Evolutionary conservation across 2,329 filamentous ascomycete species (phyloP).

Genomic region (Cercospora sp.): DNA sequence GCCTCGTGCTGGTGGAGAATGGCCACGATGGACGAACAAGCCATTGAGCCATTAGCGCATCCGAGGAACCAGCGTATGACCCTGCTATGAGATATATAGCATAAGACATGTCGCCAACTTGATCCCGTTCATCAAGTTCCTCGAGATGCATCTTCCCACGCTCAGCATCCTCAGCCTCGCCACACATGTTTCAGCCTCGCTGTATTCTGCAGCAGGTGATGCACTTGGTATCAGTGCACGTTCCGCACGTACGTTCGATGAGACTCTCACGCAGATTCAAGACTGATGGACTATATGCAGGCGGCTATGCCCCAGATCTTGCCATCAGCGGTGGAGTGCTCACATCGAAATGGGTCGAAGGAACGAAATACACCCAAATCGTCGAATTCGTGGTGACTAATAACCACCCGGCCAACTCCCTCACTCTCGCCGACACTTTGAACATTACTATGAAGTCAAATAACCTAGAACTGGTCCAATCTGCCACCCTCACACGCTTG

Average conservation of each 20-base stretch:
- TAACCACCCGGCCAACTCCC: not conserved
- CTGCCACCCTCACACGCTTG: not conserved
- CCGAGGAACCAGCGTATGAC: not conserved
- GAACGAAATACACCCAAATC: not conserved
- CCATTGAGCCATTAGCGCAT: not conserved
- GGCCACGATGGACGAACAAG: not conserved
- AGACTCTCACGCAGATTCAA: not conserved
- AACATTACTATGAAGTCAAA: not conserved
- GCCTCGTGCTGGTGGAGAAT: not conserved
- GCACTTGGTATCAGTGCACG: not conserved
- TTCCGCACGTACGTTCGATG: not conserved
- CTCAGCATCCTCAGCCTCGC: not conserved
- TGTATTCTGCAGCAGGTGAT: not conserved
- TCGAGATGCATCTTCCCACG: not conserved
- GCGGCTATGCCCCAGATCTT: conserved; percentile 5
- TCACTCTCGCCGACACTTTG: conserved; percentile 4
- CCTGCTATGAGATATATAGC: not conserved
- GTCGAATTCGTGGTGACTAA: conserved; percentile 7
- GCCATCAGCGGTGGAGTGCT: not conserved
- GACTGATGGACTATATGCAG: not conserved
- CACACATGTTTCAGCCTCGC: not conserved
- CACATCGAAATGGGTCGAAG: conserved; percentile 1
- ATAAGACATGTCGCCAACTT: not conserved
- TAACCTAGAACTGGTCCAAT: not conserved
- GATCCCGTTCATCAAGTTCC: not conserved